A percentile compares a stretch with the other conserved stretches of the same genome.
Conservation (phyloP, 1,139 yeast species). For the Candida sanyaensis region DNA sequence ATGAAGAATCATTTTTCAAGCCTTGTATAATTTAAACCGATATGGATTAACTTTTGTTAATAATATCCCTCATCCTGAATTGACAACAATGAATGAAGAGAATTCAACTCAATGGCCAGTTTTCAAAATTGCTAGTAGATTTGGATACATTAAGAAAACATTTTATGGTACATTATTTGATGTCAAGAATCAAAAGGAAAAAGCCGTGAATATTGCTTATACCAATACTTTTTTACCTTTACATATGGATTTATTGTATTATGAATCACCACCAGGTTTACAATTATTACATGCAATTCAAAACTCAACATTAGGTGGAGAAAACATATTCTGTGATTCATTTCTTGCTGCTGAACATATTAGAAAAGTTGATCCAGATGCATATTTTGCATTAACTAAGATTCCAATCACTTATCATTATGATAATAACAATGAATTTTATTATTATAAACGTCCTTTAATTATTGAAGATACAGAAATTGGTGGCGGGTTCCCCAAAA, state of each 20-base stretch:
- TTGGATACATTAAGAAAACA: constrained; percentile 73
- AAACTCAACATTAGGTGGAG: constrained; percentile 69
- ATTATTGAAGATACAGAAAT: constrained; percentile 57
- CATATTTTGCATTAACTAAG: constrained; percentile 60
- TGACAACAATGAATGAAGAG: constrained; percentile 25
- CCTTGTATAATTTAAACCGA: constrained; percentile 51
- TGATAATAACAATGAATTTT: constrained; percentile 63
- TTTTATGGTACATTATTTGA: constrained; percentile 78
- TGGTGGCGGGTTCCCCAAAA: constrained; percentile 31
- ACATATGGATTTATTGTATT: constrained; percentile 79
- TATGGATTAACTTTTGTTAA: constrained; percentile 63
- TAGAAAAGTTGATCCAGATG: constrained; percentile 56
- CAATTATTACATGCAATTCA: constrained; percentile 69
- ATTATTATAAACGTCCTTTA: constrained; percentile 65
- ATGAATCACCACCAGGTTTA: constrained; percentile 84
- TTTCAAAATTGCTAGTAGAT: constrained; percentile 51
- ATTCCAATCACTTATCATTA: constrained; percentile 76
- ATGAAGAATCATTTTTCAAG: constrained; percentile 36
- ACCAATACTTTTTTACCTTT: constrained; percentile 68
- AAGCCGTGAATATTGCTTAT: constrained; percentile 76
- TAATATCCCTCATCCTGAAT: constrained; percentile 45
- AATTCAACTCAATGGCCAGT: constrained; percentile 44
- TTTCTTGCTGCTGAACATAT: constrained; percentile 66
- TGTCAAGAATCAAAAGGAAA: constrained; percentile 55
- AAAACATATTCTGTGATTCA: constrained; percentile 73